These are phyloP conservation scores for Termitomyces sp. DNA, from an alignment of 768 basidiomycete genomes.

Conservation along the genomic window DNA sequence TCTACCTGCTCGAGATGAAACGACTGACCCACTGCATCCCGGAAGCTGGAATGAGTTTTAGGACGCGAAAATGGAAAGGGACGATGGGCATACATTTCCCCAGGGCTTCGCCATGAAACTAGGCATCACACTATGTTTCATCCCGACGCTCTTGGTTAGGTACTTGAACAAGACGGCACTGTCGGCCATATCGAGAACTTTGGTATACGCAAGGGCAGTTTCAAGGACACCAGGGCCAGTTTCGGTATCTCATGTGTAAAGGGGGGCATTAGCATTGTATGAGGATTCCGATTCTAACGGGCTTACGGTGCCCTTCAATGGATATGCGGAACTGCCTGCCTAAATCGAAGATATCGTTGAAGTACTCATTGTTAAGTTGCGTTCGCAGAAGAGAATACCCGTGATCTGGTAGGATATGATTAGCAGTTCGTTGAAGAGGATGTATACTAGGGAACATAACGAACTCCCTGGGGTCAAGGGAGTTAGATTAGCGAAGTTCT, in stretches of 20 bases:
- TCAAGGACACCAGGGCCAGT: constrained; percentile 88
- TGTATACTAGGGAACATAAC: constrained; percentile 23
- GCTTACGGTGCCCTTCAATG: constrained; percentile 83
- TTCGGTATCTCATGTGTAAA: constrained; percentile 64
- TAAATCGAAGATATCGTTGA: constrained; percentile 81
- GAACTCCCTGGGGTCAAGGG: constrained; percentile 91
- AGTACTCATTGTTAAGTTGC: constrained; percentile 85
- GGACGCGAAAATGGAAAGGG: background rate
- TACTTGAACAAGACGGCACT: constrained; percentile 93
- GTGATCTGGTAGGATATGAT: constrained; percentile 59
- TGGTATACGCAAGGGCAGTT: constrained; percentile 82
- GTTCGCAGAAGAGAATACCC: constrained; percentile 93
- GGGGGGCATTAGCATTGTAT: background rate
- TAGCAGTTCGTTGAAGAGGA: background rate
- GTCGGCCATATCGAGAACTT: constrained; percentile 78
- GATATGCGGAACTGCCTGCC: constrained; percentile 67
- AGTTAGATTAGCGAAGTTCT: constrained; percentile 68
- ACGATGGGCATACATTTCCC: constrained; percentile 61
- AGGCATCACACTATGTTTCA: constrained; percentile 83
- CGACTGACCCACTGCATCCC: constrained; percentile 82
- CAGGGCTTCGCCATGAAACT: constrained; percentile 99
- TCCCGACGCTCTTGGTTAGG: constrained; percentile 86
- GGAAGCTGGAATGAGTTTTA: constrained; percentile 55
- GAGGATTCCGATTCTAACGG: background rate
- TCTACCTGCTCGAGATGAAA: background rate